A percentile compares a stretch with the other conserved stretches of the same genome.
phyloP scores from a whole-genome alignment of 2,329 filamentous ascomycete genomes.

The Lasiodiplodia sp. region DNA sequence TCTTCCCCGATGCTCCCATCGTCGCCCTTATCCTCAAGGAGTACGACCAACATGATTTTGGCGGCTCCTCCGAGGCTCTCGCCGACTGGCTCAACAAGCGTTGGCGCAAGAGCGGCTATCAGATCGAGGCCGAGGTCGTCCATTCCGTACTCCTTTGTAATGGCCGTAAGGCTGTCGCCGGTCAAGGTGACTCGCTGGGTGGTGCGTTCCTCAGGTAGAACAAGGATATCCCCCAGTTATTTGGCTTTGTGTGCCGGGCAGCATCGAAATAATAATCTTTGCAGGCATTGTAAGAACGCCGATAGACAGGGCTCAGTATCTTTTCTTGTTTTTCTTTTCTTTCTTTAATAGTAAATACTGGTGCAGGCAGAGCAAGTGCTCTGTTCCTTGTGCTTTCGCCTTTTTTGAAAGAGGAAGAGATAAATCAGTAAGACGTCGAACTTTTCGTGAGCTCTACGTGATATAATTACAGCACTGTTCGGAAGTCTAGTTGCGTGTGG shows the following conservation, averaged over 20 bases:
- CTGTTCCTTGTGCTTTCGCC: no score
- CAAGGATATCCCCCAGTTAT: background rate
- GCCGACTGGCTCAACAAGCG: slow-evolving; percentile 25
- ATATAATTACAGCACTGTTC: background rate
- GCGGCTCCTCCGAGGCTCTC: slow-evolving; percentile 11
- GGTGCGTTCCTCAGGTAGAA: slow-evolving; percentile 15
- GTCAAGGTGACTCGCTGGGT: background rate
- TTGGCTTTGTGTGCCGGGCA: background rate
- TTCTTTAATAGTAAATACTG: no score
- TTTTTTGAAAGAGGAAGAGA: no score
- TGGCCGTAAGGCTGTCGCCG: background rate
- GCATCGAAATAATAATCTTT: background rate
- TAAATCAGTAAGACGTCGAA: background rate
- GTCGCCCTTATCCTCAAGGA: slow-evolving; percentile 11
- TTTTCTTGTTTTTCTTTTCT: no score
- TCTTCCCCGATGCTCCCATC: background rate
- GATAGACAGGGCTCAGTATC: no score
- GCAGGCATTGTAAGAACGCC: background rate
- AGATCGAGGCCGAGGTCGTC: slow-evolving; percentile 10
- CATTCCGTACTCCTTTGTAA: slow-evolving; percentile 2
- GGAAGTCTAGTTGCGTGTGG: background rate
- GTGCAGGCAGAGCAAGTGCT: no score
- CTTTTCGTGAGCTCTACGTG: background rate
- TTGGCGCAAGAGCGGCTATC: slow-evolving; percentile 29
- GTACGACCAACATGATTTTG: slow-evolving; percentile 28